phyloP scores from a whole-genome alignment of 495 filamentous ascomycete species.

The Penicillium canariense region DNA sequence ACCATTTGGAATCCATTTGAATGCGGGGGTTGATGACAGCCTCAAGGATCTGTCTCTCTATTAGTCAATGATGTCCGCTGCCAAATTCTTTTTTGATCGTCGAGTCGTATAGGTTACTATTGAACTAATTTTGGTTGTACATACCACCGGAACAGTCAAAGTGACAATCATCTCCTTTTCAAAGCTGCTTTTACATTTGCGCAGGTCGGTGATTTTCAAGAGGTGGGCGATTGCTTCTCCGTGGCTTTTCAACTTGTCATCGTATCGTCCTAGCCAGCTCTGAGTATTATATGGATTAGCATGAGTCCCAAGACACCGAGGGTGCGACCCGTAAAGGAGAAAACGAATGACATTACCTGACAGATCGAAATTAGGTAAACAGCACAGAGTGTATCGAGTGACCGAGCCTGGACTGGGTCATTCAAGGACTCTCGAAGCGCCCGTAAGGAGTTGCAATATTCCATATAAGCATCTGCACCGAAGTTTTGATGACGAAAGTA shows the following conservation, averaged over 20 bases:
- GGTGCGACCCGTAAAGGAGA: no score
- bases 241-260: constrained; percentile 26
- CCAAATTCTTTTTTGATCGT: not conserved
- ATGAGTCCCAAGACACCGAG: not conserved
- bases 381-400: constrained; percentile 39
- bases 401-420: constrained; percentile 30
- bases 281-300: not conserved
- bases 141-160: constrained; percentile 36
- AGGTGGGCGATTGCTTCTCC: constrained; percentile 33
- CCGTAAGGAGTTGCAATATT: constrained; percentile 30
- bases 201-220: constrained; percentile 23
- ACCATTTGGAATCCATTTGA: constrained; percentile 22
- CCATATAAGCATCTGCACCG: constrained; percentile 17
- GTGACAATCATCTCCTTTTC: constrained; percentile 31
- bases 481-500: constrained; percentile 20
- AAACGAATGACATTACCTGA: constrained; percentile 26
- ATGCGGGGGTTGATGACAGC: constrained; percentile 30
- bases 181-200: constrained; percentile 25
- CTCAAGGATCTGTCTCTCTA: constrained; percentile 31
- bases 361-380: constrained; percentile 42
- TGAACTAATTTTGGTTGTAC: not conserved
- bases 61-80: not conserved
- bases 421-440: constrained; percentile 31
- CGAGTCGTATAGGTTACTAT: not conserved
- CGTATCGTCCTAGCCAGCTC: constrained; percentile 28